Evolutionary conservation across 345 rosid genomes (phyloP), one percentile per base, ranked within the genome.

Genomic region (Conringia planisiliqua): DNA sequence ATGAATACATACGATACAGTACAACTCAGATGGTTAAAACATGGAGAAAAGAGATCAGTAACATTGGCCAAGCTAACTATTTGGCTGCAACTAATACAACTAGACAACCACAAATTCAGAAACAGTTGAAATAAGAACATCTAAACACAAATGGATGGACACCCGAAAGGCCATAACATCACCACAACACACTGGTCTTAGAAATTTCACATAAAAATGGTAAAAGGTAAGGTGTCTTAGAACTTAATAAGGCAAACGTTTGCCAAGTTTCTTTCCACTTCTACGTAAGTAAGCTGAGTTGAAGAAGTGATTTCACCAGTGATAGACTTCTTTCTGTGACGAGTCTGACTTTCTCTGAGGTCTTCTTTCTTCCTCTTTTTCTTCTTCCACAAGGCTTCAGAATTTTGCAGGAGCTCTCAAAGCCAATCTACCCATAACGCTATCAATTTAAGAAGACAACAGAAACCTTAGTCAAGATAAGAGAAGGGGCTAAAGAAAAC

Each of bases 161-260:
- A 69, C 58, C 70, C 60, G 10, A 54, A 70, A 62, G 66, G 79
- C 69, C 65, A 70, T 54, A 69, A 62, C 71, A 69, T 63, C 71
- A 63, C 66, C 80, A 76, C 59, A 69, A 69, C 70, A 76, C 71
- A 76, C 60, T 70, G 52, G 80, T 76, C 71, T 76, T 70, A 62
- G 43, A 70, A 76, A 32, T 76, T 70, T 76, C 80, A 76, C 52
- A 70, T 70, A 69, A 69, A 70, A 33, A 43, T 52, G 52, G 71
- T 22, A 76, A 62, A 63, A 44, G 66, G 42, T 62, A 76, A 76
- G 66, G 62, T 62, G 43, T 76, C 71, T 46, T 16, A 46, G 1
- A 76, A 76, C 80, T 76, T 70, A 70, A 76, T 47, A 70, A 76
- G 71, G 59, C 18, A 54, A 68, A 76, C 79, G 79, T 61, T 52